Evolutionary conservation across 805 yeast genomes (phyloP).

Genomic region (Schizosaccharomyces lindneri): DNA sequence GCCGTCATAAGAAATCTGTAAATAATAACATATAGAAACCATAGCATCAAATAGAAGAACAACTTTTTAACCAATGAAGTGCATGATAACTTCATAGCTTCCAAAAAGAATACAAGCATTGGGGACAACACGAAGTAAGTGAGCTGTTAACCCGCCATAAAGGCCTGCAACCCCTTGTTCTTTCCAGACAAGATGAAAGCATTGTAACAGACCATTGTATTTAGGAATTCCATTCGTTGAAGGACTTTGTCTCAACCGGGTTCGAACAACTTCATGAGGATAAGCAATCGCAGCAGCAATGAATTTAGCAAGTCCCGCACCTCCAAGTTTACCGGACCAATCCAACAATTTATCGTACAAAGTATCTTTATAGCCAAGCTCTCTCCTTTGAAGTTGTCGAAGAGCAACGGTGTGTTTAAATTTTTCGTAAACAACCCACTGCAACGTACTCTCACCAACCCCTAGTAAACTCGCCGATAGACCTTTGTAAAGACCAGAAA

Average conservation of each 20-base stretch:
- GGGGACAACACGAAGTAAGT: constrained; percentile 86
- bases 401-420: constrained; percentile 22
- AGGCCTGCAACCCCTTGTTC: constrained; percentile 83
- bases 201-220: constrained; percentile 71
- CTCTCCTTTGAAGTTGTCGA: constrained; percentile 6
- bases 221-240: constrained; percentile 53
- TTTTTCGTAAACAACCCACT: constrained; percentile 76
- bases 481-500: constrained; percentile 67
- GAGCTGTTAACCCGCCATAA: constrained; percentile 97
- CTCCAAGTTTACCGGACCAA: constrained; percentile 25
- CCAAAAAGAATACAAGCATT: constrained; percentile 97
- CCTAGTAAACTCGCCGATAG: constrained; percentile 76
- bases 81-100: constrained; percentile 59
- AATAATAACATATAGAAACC: no score
- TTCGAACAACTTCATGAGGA: constrained; percentile 83
- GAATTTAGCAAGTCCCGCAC: constrained; percentile 65
- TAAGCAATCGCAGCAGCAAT: constrained; percentile 69
- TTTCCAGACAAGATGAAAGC: constrained; percentile 58
- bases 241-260: constrained; percentile 93
- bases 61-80: not conserved
- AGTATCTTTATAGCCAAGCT: constrained; percentile 15
- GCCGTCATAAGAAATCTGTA: no score
- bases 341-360: constrained; percentile 31
- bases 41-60: not conserved
- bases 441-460: constrained; percentile 75